phyloP scores from a whole-genome alignment of 345 rosid genomes.

The Limnanthes douglasii region DNA sequence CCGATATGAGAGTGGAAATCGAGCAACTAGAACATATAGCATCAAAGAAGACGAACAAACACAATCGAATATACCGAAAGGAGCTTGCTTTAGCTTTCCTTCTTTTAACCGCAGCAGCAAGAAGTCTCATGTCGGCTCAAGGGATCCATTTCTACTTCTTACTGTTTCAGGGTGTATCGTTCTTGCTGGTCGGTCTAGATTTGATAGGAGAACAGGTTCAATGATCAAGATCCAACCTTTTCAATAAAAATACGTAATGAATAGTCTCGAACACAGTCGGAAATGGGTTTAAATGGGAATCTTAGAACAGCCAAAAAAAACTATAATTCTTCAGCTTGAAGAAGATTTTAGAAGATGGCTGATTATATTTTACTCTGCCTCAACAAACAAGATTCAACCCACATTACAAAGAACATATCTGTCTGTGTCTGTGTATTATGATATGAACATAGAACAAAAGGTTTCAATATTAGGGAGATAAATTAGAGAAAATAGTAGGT shows the following conservation, averaged over 20 bases:
- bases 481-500: slow-evolving; percentile 6
- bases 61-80: slow-evolving; percentile 73
- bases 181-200: slow-evolving; percentile 88
- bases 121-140: slow-evolving; percentile 88
- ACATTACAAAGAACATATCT: slow-evolving; percentile 5
- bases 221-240: slow-evolving; percentile 17
- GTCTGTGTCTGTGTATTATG: too few relatives aligned
- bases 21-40: slow-evolving; percentile 22
- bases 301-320: neutral
- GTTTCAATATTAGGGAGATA: slow-evolving; percentile 7
- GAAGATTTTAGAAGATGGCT: neutral
- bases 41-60: slow-evolving; percentile 42
- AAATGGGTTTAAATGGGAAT: slow-evolving; percentile 2
- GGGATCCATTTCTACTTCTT: slow-evolving; percentile 97
- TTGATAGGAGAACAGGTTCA: slow-evolving; percentile 89
- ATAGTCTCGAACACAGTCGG: neutral
- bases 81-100: slow-evolving; percentile 82
- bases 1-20: slow-evolving; percentile 30
- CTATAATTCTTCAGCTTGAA: too few relatives aligned
- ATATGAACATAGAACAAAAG: slow-evolving; percentile 6
- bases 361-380: slow-evolving; percentile 3
- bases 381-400: neutral
- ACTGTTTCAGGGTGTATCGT: slow-evolving; percentile 88
- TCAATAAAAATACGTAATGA: slow-evolving; percentile 3
- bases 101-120: slow-evolving; percentile 66